A percentile compares a stretch with the other conserved stretches of the same genome.
These are phyloP conservation scores for Metarhizium robertsii DNA, from an alignment of 2,329 filamentous ascomycete species.

Conservation along the genomic window DNA sequence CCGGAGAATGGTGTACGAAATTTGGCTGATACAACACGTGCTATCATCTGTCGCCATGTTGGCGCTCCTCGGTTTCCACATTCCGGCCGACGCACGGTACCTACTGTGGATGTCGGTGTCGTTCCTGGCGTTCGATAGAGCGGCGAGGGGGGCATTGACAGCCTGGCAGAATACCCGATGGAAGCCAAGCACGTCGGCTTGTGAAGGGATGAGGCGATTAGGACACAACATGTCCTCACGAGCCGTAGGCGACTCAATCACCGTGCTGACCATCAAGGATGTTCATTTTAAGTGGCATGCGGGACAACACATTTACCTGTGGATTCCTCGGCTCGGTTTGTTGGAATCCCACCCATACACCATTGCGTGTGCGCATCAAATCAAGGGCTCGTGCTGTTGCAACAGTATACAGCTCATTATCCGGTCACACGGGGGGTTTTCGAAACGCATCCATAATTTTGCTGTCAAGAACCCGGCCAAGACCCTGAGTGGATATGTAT, in stretches of 20 bases:
- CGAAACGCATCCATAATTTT: constrained; percentile 39
- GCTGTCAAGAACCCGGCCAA: constrained; percentile 28
- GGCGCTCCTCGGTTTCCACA: constrained; percentile 54
- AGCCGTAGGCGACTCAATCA: constrained; percentile 41
- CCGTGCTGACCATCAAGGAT: constrained; percentile 49
- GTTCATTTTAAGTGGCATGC: constrained; percentile 50
- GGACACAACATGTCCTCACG: constrained; percentile 43
- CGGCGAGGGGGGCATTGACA: constrained; percentile 38
- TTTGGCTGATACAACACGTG: constrained; percentile 62
- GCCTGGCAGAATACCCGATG: constrained; percentile 44
- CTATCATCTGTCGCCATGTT: constrained; percentile 51
- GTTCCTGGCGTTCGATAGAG: constrained; percentile 52
- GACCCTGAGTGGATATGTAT: constrained; percentile 33
- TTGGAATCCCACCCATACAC: constrained; percentile 53
- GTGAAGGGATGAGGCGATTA: constrained; percentile 37
- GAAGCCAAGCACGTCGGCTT: constrained; percentile 28
- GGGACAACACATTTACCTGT: constrained; percentile 53
- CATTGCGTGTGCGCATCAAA: constrained; percentile 45
- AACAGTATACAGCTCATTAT: constrained; percentile 52
- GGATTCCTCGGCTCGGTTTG: constrained; percentile 44
- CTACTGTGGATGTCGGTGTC: constrained; percentile 59
- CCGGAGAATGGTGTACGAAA: constrained; percentile 56
- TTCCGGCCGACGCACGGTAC: constrained; percentile 48
- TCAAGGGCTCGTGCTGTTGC: constrained; percentile 43
- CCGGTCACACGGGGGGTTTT: constrained; percentile 47